Conservation (phyloP, 2,329 filamentous ascomycete species). For the Claviceps sp. region DNA sequence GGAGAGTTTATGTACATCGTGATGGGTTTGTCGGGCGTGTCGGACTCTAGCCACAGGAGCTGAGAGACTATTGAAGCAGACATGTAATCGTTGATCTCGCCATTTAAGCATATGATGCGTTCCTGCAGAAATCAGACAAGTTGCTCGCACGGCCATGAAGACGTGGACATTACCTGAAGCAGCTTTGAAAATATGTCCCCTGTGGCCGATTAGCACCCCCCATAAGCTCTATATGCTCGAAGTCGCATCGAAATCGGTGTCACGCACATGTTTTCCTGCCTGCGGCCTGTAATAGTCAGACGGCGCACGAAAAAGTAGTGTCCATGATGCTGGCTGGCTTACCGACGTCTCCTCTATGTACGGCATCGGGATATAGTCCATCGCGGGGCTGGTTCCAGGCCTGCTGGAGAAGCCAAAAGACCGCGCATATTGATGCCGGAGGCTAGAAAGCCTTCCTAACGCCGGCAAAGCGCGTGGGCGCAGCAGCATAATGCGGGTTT, state of each 20-base stretch:
- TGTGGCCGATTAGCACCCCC: slow-evolving; percentile 20
- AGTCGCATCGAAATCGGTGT: not conserved
- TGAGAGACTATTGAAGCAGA: slow-evolving; percentile 94
- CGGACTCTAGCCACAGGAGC: slow-evolving; percentile 93
- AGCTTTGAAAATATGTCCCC: slow-evolving; percentile 76
- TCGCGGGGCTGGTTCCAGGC: slow-evolving; percentile 15
- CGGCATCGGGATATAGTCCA: slow-evolving; percentile 39
- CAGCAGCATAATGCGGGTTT: slow-evolving; percentile 15
- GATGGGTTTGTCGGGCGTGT: slow-evolving; percentile 87
- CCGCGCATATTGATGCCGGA: slow-evolving; percentile 23
- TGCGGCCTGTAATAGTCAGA: slow-evolving; percentile 43
- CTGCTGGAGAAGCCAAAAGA: slow-evolving; percentile 29
- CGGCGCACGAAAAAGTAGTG: not conserved
- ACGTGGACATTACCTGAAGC: slow-evolving; percentile 43
- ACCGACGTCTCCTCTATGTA: slow-evolving; percentile 38
- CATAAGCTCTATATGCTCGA: no score
- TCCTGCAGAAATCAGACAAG: slow-evolving; percentile 38
- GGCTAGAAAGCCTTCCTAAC: slow-evolving; percentile 14
- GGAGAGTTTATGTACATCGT: slow-evolving; percentile 97
- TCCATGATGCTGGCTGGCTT: slow-evolving; percentile 8
- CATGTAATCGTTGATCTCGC: slow-evolving; percentile 76
- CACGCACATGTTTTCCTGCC: slow-evolving; percentile 64
- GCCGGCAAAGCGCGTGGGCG: slow-evolving; percentile 18
- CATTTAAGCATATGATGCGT: slow-evolving; percentile 88
- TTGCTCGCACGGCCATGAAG: not conserved